Evolutionary conservation across 2,329 filamentous ascomycete species (phyloP).

Genomic region (Cercospora sojina): DNA sequence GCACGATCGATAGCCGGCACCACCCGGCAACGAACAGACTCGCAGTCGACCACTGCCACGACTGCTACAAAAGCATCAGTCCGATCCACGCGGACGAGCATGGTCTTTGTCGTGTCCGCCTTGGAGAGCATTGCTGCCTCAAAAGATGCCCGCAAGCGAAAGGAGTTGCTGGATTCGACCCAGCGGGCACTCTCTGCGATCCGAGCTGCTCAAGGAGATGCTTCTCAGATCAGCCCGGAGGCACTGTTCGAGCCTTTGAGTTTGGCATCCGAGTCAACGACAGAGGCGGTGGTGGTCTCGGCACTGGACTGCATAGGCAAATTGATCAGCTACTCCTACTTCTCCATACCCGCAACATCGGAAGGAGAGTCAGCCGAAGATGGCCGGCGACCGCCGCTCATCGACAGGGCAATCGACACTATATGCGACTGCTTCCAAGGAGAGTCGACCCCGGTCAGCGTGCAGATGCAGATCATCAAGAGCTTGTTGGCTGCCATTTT

Average conservation of each 20-base stretch:
- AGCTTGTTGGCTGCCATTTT: conserved; percentile 91
- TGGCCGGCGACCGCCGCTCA: conserved; percentile 63
- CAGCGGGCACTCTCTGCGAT: conserved; percentile 81
- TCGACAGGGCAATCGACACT: conserved; percentile 96
- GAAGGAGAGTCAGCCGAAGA: conserved; percentile 32
- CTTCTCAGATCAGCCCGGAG: conserved; percentile 81
- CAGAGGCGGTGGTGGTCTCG: conserved; percentile 79
- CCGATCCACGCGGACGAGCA: conserved; percentile 74
- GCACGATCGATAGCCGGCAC: conserved; percentile 11
- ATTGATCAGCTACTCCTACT: conserved; percentile 98
- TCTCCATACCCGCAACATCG: conserved; percentile 63
- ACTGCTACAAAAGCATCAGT: conserved; percentile 49
- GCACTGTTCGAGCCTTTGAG: conserved; percentile 88
- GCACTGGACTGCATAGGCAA: conserved; percentile 98
- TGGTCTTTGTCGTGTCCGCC: conserved; percentile 92
- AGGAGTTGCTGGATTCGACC: conserved; percentile 77
- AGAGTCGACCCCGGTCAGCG: conserved; percentile 85
- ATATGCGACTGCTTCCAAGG: conserved; percentile 99
- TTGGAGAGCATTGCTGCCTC: conserved; percentile 88
- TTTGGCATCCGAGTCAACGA: conserved; percentile 82
- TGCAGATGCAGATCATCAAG: conserved; percentile 97
- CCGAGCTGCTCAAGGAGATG: conserved; percentile 69
- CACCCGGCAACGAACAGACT: conserved; percentile 56
- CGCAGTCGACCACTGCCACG: conserved; percentile 56
- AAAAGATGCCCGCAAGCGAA: conserved; percentile 85